phyloP scores from a whole-genome alignment of 768 basidiomycete species.

The Omphalotus guepiniiformis region DNA sequence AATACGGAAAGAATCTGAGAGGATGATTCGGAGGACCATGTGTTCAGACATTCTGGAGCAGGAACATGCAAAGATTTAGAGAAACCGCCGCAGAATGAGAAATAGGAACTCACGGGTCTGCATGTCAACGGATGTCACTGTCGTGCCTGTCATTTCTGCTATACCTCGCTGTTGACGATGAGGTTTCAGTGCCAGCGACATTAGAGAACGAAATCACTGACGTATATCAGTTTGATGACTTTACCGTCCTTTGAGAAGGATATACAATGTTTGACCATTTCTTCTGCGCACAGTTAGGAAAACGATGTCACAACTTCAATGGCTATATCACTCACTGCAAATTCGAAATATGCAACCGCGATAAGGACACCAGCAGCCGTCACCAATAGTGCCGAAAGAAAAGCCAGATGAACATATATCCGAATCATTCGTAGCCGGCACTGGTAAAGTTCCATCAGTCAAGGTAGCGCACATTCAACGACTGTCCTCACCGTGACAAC shows the following conservation, averaged over 20 bases:
- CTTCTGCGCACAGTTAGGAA: neutral
- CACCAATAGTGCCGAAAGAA: conserved; percentile 32
- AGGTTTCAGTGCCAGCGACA: neutral
- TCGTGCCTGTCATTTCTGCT: conserved; percentile 1
- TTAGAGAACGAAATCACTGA: neutral
- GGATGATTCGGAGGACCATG: conserved; percentile 34
- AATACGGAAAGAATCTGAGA: conserved; percentile 34
- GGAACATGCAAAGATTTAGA: neutral
- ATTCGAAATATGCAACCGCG: conserved; percentile 34
- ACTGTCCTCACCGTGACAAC: conserved; percentile 28
- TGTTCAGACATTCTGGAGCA: conserved; percentile 31
- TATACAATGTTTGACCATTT: conserved; percentile 7
- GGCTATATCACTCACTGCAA: conserved; percentile 31
- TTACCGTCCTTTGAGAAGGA: neutral
- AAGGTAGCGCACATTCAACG: conserved; percentile 28
- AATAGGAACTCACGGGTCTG: conserved; percentile 28
- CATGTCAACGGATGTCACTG: conserved; percentile 18
- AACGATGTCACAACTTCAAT: no score
- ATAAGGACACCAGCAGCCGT: conserved; percentile 31
- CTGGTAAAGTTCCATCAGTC: conserved; percentile 10
- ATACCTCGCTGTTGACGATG: neutral
- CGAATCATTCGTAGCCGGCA: conserved; percentile 22
- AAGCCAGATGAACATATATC: conserved; percentile 17
- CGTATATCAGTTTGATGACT: conserved; percentile 4
- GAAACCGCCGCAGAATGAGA: neutral